Evolutionary conservation across 164 flowering plant species (phyloP).

Genomic region (Vitis rotundifolia): DNA sequence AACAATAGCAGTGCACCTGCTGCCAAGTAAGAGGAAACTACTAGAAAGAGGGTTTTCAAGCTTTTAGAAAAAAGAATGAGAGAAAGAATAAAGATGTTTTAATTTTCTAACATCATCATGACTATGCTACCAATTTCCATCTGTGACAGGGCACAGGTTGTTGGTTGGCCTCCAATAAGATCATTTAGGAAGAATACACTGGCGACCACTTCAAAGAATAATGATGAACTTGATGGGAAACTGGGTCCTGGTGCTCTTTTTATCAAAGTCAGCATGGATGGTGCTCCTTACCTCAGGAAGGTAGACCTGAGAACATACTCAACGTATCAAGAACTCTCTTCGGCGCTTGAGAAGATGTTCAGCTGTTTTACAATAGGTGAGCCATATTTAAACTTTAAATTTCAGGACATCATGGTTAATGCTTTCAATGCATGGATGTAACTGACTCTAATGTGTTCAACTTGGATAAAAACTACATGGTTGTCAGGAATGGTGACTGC

Average conservation of each 20-base stretch:
- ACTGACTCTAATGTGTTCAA: background rate
- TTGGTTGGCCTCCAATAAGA: slow-evolving; percentile 98
- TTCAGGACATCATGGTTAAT: background rate
- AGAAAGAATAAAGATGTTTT: background rate
- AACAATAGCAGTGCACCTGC: slow-evolving; percentile 65
- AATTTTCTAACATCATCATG: background rate
- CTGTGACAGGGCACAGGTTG: slow-evolving; percentile 82
- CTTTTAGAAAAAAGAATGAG: background rate
- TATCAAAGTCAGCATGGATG: slow-evolving; percentile 99
- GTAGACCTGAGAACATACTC: slow-evolving; percentile 79
- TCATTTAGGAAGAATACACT: slow-evolving; percentile 81
- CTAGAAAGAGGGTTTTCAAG: background rate
- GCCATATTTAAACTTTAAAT: slow-evolving; percentile 11
- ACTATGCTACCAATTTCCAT: slow-evolving; percentile 12
- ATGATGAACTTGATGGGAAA: slow-evolving; percentile 86
- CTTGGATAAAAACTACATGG: slow-evolving; percentile 1
- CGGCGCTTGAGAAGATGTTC: slow-evolving; percentile 94
- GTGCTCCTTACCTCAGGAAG: slow-evolving; percentile 95
- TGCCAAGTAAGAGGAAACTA: slow-evolving; percentile 62
- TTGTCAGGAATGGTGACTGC: slow-evolving; percentile 14
- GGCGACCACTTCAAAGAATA: slow-evolving; percentile 77
- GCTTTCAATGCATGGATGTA: background rate
- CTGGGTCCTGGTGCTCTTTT: slow-evolving; percentile 71
- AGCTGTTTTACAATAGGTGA: slow-evolving; percentile 87
- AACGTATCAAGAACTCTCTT: slow-evolving; percentile 70